Percentiles rank a stretch among this genome's conserved stretches.
These are phyloP conservation scores for Saccharomycopsis amapae DNA, from an alignment of 805 yeast genomes.

Conservation along the genomic window DNA sequence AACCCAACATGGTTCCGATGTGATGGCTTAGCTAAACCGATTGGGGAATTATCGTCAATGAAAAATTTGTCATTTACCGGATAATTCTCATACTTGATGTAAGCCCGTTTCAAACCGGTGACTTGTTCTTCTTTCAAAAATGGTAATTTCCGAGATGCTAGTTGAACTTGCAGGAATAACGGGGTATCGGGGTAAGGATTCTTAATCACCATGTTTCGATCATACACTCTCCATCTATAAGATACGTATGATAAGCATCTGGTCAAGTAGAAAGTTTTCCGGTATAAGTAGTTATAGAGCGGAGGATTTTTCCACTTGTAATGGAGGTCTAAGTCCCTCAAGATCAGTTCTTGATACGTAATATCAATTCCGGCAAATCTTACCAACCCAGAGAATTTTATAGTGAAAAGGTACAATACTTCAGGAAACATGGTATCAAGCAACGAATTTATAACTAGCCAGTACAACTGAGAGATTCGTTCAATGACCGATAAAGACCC, in stretches of 20 bases:
- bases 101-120: neutral
- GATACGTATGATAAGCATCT: constrained; percentile 6
- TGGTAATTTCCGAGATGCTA: constrained; percentile 7
- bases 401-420: constrained; percentile 4
- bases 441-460: constrained; percentile 5
- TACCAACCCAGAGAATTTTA: constrained; percentile 8
- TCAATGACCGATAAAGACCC: constrained; percentile 1
- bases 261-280: constrained; percentile 4
- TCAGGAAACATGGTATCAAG: constrained; percentile 14
- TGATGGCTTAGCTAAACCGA: neutral
- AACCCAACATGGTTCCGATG: constrained; percentile 8
- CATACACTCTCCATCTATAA: constrained; percentile 7
- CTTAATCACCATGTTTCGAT: neutral
- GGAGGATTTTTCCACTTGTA: neutral
- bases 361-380: constrained; percentile 6
- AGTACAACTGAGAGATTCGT: constrained; percentile 6
- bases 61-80: constrained; percentile 3
- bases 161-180: constrained; percentile 2
- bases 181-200: constrained; percentile 10
- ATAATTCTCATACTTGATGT: constrained; percentile 10
- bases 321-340: neutral
- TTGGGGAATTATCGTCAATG: neutral
- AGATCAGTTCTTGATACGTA: constrained; percentile 2
- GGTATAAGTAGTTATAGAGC: constrained; percentile 5
- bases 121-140: constrained; percentile 9